Conservation (phyloP, 306 rosid genomes). For the Cicer pinnatifidum region DNA sequence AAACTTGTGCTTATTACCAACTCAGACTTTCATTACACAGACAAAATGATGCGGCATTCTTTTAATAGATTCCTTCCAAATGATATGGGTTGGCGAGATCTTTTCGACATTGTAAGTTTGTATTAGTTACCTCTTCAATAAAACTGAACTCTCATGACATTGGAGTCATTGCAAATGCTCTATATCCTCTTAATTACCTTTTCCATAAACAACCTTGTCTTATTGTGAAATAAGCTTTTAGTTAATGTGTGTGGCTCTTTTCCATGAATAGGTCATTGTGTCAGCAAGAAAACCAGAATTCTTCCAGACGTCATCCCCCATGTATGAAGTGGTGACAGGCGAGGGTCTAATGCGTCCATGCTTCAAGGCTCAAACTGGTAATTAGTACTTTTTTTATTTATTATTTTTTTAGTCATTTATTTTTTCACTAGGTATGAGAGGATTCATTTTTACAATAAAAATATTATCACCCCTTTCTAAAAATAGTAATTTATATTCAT, state of each 20-base stretch:
- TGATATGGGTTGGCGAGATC: conserved; percentile 94
- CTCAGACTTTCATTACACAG: conserved; percentile 88
- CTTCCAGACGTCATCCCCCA: conserved; percentile 90
- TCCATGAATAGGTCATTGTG: conserved; percentile 73
- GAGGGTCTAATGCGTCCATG: conserved; percentile 98
- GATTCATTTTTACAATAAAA: conserved; percentile 12
- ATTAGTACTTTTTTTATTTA: conserved; percentile 17
- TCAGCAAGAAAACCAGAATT: conserved; percentile 98
- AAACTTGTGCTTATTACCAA: conserved; percentile 94
- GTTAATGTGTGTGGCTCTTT: conserved; percentile 24
- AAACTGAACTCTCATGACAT: not conserved
- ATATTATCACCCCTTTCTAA: not conserved
- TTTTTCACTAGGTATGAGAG: conserved; percentile 16
- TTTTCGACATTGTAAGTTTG: conserved; percentile 89
- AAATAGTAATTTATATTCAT: too few species aligned
- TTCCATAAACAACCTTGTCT: conserved; percentile 18
- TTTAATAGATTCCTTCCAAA: conserved; percentile 95
- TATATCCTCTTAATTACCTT: conserved; percentile 15
- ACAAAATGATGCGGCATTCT: conserved; percentile 97
- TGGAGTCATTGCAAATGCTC: conserved; percentile 28
- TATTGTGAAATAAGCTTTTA: conserved; percentile 24
- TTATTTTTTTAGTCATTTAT: conserved; percentile 7
- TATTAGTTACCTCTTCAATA: conserved; percentile 21
- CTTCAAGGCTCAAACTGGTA: conserved; percentile 90
- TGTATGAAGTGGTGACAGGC: conserved; percentile 97